Evolutionary conservation across 2,329 filamentous ascomycete genomes (phyloP).

Genomic region (Claviceps pusilla): DNA sequence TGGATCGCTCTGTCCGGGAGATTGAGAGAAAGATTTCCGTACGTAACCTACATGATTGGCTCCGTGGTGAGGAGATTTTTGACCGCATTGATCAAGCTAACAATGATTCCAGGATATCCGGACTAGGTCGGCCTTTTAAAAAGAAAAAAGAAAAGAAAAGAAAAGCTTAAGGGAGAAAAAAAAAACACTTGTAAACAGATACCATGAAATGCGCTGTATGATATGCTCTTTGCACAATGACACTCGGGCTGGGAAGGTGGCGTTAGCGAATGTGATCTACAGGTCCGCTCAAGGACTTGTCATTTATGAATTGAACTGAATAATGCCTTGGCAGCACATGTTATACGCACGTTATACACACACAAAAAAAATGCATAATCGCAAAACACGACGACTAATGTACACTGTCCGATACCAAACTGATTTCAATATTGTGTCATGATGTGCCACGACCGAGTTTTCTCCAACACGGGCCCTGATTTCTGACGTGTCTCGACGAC

Average conservation of each 20-base stretch:
- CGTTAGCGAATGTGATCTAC: conserved; percentile 17
- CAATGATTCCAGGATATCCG: conserved; percentile 33
- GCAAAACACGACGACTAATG: conserved; percentile 6
- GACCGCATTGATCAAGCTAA: conserved; percentile 11
- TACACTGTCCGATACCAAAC: not conserved
- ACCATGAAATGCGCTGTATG: conserved; percentile 7
- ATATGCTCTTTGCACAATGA: conserved; percentile 11
- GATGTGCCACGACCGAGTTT: conserved; percentile 6
- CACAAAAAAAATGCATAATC: too few relatives aligned
- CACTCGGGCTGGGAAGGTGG: conserved; percentile 15
- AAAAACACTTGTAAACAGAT: not conserved
- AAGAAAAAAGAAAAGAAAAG: not conserved
- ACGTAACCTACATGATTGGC: conserved; percentile 13
- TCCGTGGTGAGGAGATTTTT: not conserved
- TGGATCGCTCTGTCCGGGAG: conserved; percentile 80
- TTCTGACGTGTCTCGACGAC: conserved; percentile 16
- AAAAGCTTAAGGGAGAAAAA: too few relatives aligned
- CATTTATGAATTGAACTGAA: conserved; percentile 12
- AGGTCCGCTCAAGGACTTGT: conserved; percentile 11
- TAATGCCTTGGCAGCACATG: conserved; percentile 8
- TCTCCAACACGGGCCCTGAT: conserved; percentile 19
- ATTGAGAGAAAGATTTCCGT: conserved; percentile 90
- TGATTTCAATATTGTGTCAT: not conserved
- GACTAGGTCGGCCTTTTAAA: conserved; percentile 43
- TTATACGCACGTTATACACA: not conserved